Evolutionary conservation across 495 filamentous ascomycete genomes (phyloP), one percentile per base, ranked within the genome.

Genomic region (Lasiosphaeris hirsuta): DNA sequence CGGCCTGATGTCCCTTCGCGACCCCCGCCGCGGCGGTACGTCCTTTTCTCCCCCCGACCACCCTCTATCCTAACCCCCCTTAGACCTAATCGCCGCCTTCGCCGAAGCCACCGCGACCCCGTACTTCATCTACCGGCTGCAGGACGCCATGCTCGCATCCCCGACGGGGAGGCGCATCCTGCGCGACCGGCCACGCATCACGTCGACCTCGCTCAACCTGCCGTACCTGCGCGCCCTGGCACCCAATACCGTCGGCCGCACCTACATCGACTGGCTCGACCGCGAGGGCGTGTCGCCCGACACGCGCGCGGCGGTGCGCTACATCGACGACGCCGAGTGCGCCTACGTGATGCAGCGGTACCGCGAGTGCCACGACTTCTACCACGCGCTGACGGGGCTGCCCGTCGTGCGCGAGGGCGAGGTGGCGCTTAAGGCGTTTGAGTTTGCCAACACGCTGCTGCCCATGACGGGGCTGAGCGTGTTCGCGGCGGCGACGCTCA

Each of bases 291-390:
- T 98, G 2, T 87, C 88, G 1, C 93, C 94, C 0, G 95, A 97
- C 72, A 96, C 95, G 23, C 84, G 95, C 9, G 75, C 84, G 37
- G 62, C 68, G 14, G 94, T 98, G 19, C 81, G 86, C 42, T 97
- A 96, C 72, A 91, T 98, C 52, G 93, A 97, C 69, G 87, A 96
- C 67, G 85, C 85, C 51, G 94, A 97, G 69, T 96, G 90, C 69
- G 94, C 94, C 15, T 98, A 97, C 71, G 94, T 97, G 4, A 96
- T 98, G 90, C 94, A 97, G 81, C 85, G 94, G 33, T 98, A 98
- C 73, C 85, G 94, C 46, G 95, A 98, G 72, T 94, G 89, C 64
- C 94, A 98, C 71, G 94, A 98, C 68, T 97, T 98, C 79, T 97
- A 96, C 77, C 94, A 98, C 72, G 94, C 95, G 0, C 76, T 98